Evolutionary conservation across 139 green algal species (phyloP).

Genomic region (Mychonastes homosphaera): DNA sequence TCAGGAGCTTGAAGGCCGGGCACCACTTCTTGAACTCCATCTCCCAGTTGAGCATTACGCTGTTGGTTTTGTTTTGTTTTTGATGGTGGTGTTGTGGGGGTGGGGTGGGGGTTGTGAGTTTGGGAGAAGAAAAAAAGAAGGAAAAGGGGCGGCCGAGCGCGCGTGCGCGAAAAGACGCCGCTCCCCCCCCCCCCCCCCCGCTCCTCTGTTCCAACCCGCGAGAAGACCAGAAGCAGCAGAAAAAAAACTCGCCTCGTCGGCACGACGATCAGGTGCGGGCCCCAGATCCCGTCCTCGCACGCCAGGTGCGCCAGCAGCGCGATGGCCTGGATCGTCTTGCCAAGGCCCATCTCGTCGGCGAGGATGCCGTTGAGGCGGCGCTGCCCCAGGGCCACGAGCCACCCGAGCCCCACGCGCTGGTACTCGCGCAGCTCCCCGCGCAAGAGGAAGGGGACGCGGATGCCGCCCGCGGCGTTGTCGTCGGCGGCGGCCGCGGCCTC

Average conservation of each 20-base stretch:
- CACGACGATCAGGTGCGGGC: slow-evolving; percentile 96
- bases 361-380: slow-evolving; percentile 91
- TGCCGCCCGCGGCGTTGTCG: too few relatives aligned
- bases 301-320: slow-evolving; percentile 83
- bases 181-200: too few relatives aligned
- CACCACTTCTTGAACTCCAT: slow-evolving; percentile 99
- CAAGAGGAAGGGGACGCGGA: slow-evolving; percentile 82
- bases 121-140: neutral
- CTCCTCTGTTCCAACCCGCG: too few relatives aligned
- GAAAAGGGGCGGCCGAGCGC: neutral
- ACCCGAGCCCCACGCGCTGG: slow-evolving; percentile 94
- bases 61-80: too few relatives aligned
- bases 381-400: slow-evolving; percentile 89
- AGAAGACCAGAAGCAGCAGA: too few relatives aligned
- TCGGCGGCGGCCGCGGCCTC: too few relatives aligned
- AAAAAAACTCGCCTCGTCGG: slow-evolving; percentile 44
- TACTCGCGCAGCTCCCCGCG: slow-evolving; percentile 87
- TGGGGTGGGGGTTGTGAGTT: slow-evolving; percentile 1
- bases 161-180: too few relatives aligned
- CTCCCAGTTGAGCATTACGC: slow-evolving; percentile 99
- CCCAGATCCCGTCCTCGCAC: slow-evolving; percentile 82
- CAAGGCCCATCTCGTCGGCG: slow-evolving; percentile 87
- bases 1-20: slow-evolving; percentile 97
- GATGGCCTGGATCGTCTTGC: slow-evolving; percentile 98
- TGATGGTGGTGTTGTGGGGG: too few relatives aligned